Percentiles rank a stretch among this genome's conserved stretches.
Evolutionary conservation across 495 filamentous ascomycete genomes (phyloP).

Genomic region (Penicillium egyptiacum): DNA sequence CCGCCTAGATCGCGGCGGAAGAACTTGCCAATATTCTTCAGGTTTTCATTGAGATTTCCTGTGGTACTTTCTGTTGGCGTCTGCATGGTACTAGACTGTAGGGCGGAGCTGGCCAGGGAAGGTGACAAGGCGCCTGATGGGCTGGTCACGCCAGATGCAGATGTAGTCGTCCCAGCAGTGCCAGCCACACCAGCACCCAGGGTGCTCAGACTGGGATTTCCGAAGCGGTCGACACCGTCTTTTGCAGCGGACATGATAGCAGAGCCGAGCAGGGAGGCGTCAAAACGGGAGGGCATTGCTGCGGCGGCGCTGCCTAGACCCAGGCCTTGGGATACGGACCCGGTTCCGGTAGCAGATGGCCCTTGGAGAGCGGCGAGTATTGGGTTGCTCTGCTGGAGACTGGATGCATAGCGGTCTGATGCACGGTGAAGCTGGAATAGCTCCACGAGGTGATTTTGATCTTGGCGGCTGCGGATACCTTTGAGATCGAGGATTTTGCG

Average conservation of each 20-base stretch:
- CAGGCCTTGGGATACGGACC: slow-evolving; percentile 45
- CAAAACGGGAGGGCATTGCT: slow-evolving; percentile 61
- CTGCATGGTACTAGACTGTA: slow-evolving; percentile 19
- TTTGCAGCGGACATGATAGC: slow-evolving; percentile 78
- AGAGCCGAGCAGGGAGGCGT: slow-evolving; percentile 69
- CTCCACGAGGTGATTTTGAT: slow-evolving; percentile 82
- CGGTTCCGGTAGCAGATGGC: slow-evolving; percentile 38
- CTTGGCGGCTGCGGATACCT: slow-evolving; percentile 72
- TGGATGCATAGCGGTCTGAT: slow-evolving; percentile 52
- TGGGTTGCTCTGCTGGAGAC: slow-evolving; percentile 46
- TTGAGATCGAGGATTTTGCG: slow-evolving; percentile 93
- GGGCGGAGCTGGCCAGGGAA: slow-evolving; percentile 14
- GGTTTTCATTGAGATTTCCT: slow-evolving; percentile 79
- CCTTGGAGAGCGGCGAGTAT: slow-evolving; percentile 42
- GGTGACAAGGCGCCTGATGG: slow-evolving; percentile 26
- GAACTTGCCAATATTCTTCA: slow-evolving; percentile 95
- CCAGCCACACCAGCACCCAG: slow-evolving; percentile 18
- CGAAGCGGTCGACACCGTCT: slow-evolving; percentile 87
- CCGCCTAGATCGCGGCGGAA: slow-evolving; percentile 86
- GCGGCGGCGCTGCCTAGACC: slow-evolving; percentile 41
- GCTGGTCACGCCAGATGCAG: slow-evolving; percentile 16
- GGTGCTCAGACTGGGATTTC: slow-evolving; percentile 50
- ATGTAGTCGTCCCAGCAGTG: slow-evolving; percentile 17
- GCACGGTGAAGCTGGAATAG: slow-evolving; percentile 81
- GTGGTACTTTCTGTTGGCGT: slow-evolving; percentile 36